Base-by-base conservation (phyloP, 31 red algal genomes). In the Endocladia muricata region DNA sequence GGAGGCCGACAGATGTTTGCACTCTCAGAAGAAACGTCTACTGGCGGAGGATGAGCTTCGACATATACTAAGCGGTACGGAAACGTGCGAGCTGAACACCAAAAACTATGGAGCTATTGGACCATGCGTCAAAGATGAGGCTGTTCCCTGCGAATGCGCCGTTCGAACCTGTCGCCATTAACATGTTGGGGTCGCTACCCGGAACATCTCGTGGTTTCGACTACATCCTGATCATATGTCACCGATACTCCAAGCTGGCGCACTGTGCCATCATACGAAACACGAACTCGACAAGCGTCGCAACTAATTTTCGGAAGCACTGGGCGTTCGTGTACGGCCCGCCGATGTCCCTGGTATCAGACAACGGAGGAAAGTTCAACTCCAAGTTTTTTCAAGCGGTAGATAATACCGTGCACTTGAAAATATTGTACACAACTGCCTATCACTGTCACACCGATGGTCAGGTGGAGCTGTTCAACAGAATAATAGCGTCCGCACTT, bases 401-500 rank as follows among this genome's bases (percentile, higher is more conserved):
- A 4, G 33, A 42, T 19, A 17, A 25, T 2, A 43, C 30, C 37
- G 17, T 77, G 21, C 25, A 30, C 28, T 17, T 57, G 26, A 52
- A 61, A 35, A 44, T 2, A 68, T n/a, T 22, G 9, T 31, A 28
- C 30, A 67, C 73, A 29, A 55, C 73, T 37, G 31, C 73, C 3
- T 77, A 77, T 25, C 70, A 74, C 30, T 47, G 42, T 9, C 47
- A 74, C 42, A 74, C 6, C 5, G 56, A 74, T 48, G 73, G 73
- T 3, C 56, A 79, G 26, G 39, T 67, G 3, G 56, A 79, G 33
- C 55, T 56, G 31, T 79, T 47, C 25, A 79, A 79, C 37, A 58
- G 39, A 2, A 65, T 38, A 36, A 64, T 79, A 22, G 8, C 44
- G 3, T 29, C 39, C 38, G 7, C 25, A 40, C 3, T 79, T 1